Percentiles rank a stretch among this genome's conserved stretches.
Conservation (phyloP, 78 protist genomes). For the Dictyostelium capitatum region DNA sequence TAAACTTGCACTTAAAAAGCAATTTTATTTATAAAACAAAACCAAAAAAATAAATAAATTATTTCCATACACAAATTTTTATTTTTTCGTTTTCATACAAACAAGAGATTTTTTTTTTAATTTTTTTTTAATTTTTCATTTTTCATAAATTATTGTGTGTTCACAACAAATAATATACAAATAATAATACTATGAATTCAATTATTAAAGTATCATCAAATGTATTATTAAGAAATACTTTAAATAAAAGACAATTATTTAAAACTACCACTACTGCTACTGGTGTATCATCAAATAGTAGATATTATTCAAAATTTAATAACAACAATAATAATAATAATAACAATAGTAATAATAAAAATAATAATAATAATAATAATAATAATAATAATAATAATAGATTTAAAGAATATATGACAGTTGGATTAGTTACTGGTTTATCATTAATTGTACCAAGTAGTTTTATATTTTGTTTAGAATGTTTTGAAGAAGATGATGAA, state of each 20-base stretch:
- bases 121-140: background rate
- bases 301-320: background rate
- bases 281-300: background rate
- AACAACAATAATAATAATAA: constrained; percentile 6
- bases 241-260: background rate
- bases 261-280: background rate
- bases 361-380: constrained; percentile 32
- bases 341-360: background rate
- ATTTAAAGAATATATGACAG: background rate
- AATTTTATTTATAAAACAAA: constrained; percentile 21
- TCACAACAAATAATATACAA: background rate
- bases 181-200: background rate
- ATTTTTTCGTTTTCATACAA: background rate
- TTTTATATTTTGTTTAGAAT: constrained; percentile 24
- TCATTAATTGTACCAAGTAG: background rate
- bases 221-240: background rate
- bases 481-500: constrained; percentile 46
- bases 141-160: background rate
- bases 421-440: background rate
- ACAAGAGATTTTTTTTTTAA: too few species aligned
- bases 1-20: background rate
- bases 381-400: background rate
- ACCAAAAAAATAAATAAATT: background rate
- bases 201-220: background rate
- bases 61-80: background rate